Percentiles rank a stretch among this genome's conserved stretches.
phyloP scores from a whole-genome alignment of 768 basidiomycete genomes.

The Tubosaeta sp. region DNA sequence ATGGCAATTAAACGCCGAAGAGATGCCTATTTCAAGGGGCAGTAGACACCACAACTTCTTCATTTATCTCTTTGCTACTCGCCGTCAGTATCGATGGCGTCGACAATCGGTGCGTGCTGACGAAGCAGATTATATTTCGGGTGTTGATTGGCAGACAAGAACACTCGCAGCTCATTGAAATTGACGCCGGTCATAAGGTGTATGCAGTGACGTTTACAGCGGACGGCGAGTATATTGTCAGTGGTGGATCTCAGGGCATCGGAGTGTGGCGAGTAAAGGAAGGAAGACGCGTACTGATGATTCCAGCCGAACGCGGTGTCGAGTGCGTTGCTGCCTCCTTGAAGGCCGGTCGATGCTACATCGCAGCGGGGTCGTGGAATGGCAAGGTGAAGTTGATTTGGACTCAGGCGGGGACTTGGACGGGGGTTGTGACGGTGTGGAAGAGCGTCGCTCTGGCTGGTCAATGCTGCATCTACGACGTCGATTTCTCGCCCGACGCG shows the following conservation, averaged over 20 bases:
- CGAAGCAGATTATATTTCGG: too few species aligned
- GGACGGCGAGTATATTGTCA: neutral
- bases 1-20: too few species aligned
- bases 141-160: neutral
- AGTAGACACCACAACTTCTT: too few species aligned
- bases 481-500: constrained; percentile 9
- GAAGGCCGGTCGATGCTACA: neutral
- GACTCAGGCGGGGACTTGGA: neutral
- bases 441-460: neutral
- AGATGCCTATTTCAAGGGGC: too few species aligned
- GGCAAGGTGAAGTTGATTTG: neutral
- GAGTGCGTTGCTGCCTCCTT: neutral
- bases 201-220: neutral
- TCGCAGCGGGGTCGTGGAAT: neutral
- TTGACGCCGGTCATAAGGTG: neutral
- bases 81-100: too few species aligned
- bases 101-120: too few species aligned
- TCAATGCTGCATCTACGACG: neutral
- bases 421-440: too few species aligned
- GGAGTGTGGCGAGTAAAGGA: neutral
- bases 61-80: too few species aligned
- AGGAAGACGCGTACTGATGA: neutral
- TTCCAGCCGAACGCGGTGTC: neutral
- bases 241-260: neutral
- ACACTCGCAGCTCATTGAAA: neutral